These are phyloP conservation scores for Cytidiella melzeri DNA, from an alignment of 768 basidiomycete genomes.

Conservation along the genomic window DNA sequence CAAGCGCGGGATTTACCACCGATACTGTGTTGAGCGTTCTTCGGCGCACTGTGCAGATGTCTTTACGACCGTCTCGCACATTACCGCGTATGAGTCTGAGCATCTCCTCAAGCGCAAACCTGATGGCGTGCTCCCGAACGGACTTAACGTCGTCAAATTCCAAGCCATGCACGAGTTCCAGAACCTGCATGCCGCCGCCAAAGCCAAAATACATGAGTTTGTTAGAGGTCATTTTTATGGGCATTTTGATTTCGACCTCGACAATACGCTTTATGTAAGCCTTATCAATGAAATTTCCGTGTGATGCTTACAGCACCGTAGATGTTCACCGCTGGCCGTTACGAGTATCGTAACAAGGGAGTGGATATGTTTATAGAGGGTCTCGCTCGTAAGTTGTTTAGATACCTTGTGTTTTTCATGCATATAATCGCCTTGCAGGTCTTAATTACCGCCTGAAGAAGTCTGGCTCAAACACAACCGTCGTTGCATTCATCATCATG, in stretches of 20 bases:
- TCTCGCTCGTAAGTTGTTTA: conserved; percentile 63
- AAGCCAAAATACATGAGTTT: conserved; percentile 99
- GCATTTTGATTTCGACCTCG: conserved; percentile 92
- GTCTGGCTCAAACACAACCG: conserved; percentile 66
- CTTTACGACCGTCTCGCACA: conserved; percentile 97
- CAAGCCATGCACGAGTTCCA: conserved; percentile 99
- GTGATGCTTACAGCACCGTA: conserved; percentile 25
- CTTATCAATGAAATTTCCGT: conserved; percentile 1
- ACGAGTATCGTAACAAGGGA: conserved; percentile 99
- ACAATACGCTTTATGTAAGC: conserved; percentile 80
- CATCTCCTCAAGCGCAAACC: conserved; percentile 96
- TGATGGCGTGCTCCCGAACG: conserved; percentile 95
- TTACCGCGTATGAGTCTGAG: conserved; percentile 96
- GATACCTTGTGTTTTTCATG: neutral
- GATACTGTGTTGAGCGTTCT: conserved; percentile 95
- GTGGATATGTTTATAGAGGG: conserved; percentile 99
- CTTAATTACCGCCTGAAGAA: conserved; percentile 61
- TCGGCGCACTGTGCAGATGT: conserved; percentile 95
- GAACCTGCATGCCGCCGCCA: conserved; percentile 86
- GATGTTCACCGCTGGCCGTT: conserved; percentile 99
- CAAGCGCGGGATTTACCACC: conserved; percentile 97
- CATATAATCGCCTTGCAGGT: conserved; percentile 22
- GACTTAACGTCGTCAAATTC: conserved; percentile 97
- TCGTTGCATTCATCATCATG: conserved; percentile 99
- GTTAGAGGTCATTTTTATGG: conserved; percentile 98